Percentiles rank a stretch among this genome's conserved stretches.
These are phyloP conservation scores for Monoraphidium neglectum DNA, from an alignment of 139 green algal genomes.

Conservation along the genomic window DNA sequence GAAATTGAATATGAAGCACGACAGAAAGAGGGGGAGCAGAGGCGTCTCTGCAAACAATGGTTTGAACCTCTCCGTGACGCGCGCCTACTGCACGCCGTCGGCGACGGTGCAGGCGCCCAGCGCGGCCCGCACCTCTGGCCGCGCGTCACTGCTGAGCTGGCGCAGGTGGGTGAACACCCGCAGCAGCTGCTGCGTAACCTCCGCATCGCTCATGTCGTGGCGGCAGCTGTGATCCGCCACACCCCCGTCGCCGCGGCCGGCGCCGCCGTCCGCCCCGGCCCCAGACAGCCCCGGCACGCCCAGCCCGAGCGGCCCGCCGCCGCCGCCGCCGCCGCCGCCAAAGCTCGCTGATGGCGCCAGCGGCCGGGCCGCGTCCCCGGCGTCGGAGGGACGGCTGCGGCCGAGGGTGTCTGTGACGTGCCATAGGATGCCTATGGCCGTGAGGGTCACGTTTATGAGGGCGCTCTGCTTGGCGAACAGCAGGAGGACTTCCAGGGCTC, in stretches of 20 bases:
- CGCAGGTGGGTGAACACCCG: constrained; percentile 45
- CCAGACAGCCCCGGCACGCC: neutral
- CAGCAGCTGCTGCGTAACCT: constrained; percentile 51
- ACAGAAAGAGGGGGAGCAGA: too few relatives aligned
- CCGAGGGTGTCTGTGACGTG: constrained; percentile 81
- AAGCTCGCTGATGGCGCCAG: neutral
- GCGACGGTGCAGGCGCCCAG: neutral
- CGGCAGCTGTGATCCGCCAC: neutral
- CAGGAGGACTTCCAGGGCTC: constrained; percentile 65
- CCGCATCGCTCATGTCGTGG: constrained; percentile 37
- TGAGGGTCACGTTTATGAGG: constrained; percentile 91
- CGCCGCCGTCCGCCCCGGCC: neutral
- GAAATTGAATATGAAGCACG: too few relatives aligned
- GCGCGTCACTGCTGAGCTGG: constrained; percentile 38
- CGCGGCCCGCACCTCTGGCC: constrained; percentile 45
- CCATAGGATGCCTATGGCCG: constrained; percentile 89
- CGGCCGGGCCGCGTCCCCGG: neutral
- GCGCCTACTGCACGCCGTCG: too few relatives aligned
- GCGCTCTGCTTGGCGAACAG: constrained; percentile 62
- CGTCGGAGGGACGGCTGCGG: constrained; percentile 21
- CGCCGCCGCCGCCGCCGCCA: neutral
- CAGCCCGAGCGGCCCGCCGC: neutral
- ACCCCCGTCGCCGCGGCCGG: neutral
- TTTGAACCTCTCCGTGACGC: too few relatives aligned
- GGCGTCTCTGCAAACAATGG: too few relatives aligned